Conservation (phyloP, 345 rosid genomes). For the Streptanthus diversifolius region DNA sequence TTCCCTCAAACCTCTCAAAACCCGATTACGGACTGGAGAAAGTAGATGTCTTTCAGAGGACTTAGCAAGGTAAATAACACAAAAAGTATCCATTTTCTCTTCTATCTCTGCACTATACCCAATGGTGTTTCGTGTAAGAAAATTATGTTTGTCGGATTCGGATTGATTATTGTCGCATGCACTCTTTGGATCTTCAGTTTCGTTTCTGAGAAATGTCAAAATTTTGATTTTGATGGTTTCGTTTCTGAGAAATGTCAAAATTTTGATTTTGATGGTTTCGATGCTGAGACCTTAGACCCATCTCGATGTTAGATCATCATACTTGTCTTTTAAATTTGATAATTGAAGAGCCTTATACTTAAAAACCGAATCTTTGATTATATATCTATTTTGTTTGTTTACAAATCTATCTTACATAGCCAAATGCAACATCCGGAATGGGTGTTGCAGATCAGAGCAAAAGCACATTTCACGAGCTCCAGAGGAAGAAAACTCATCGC, state of each 20-base stretch:
- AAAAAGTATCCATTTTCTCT: background rate
- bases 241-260: background rate
- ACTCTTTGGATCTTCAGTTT: background rate
- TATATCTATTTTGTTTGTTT: background rate
- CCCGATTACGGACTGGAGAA: background rate
- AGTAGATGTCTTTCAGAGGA: constrained; percentile 52
- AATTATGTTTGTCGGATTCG: no score
- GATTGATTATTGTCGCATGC: background rate
- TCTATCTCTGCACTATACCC: background rate
- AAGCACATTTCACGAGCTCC: constrained; percentile 54
- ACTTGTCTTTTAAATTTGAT: background rate
- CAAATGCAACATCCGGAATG: constrained; percentile 79
- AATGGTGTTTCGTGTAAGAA: background rate
- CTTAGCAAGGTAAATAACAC: constrained; percentile 41
- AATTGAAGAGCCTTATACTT: background rate
- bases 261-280: background rate
- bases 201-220: background rate
- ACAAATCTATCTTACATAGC: constrained; percentile 33
- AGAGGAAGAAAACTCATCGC: constrained; percentile 66
- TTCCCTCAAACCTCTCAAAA: background rate
- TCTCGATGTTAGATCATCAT: background rate
- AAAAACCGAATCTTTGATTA: constrained; percentile 7
- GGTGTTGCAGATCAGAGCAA: constrained; percentile 68
- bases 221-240: background rate
- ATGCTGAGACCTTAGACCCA: background rate